phyloP scores from a whole-genome alignment of 805 yeast genomes.

The Ogataea parapolymorpha region DNA sequence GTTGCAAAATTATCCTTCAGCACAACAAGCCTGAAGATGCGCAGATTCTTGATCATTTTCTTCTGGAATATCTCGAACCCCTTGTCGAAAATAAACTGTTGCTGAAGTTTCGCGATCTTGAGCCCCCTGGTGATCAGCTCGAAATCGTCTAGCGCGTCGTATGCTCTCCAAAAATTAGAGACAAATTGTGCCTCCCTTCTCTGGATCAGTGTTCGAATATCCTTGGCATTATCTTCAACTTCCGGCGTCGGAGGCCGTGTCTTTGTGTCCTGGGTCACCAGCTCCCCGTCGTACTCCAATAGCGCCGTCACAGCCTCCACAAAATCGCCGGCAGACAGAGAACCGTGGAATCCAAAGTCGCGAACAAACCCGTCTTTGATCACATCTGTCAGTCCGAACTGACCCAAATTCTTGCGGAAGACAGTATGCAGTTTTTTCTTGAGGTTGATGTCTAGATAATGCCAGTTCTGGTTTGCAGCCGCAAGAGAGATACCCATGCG shows the following conservation, averaged over 20 bases:
- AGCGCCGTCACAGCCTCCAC: constrained; percentile 86
- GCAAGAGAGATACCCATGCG: constrained; percentile 91
- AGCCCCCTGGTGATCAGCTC: constrained; percentile 66
- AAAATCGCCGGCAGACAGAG: constrained; percentile 86
- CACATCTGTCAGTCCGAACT: constrained; percentile 79
- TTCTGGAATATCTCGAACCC: constrained; percentile 90
- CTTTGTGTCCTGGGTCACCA: constrained; percentile 11
- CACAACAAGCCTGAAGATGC: constrained; percentile 81
- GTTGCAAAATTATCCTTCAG: constrained; percentile 60
- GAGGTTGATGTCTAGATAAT: constrained; percentile 76
- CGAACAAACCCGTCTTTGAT: constrained; percentile 84
- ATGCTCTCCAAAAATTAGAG: constrained; percentile 53
- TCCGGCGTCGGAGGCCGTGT: constrained; percentile 18
- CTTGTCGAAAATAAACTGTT: constrained; percentile 77
- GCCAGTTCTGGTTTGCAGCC: constrained; percentile 90
- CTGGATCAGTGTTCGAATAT: constrained; percentile 24
- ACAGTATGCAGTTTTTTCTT: constrained; percentile 70
- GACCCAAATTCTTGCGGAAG: constrained; percentile 64
- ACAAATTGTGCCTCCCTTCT: constrained; percentile 34
- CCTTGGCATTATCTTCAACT: constrained; percentile 28
- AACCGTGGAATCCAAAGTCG: constrained; percentile 83
- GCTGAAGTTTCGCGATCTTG: constrained; percentile 79
- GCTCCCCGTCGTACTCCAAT: constrained; percentile 60
- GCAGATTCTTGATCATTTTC: constrained; percentile 69
- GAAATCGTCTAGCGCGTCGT: constrained; percentile 50